Percentiles rank a stretch among this genome's conserved stretches.
Conservation (phyloP, 345 rosid genomes). For the Cardamine occulta region DNA sequence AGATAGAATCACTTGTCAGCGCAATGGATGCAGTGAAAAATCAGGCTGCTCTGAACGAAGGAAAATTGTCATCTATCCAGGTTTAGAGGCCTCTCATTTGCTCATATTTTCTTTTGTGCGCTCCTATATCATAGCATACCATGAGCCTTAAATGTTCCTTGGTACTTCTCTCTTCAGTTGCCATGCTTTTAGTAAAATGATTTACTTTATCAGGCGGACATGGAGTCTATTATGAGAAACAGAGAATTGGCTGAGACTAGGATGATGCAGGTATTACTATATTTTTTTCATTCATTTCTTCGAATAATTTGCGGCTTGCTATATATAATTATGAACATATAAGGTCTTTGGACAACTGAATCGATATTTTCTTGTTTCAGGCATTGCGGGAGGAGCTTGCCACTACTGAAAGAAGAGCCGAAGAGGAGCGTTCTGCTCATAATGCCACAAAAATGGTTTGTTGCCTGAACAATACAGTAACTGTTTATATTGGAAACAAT, state of each 20-base stretch:
- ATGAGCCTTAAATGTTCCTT: background rate
- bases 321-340: slow-evolving; percentile 10
- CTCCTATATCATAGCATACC: slow-evolving; percentile 11
- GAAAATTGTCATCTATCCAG: slow-evolving; percentile 91
- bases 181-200: slow-evolving; percentile 18
- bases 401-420: slow-evolving; percentile 89
- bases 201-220: slow-evolving; percentile 65
- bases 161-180: slow-evolving; percentile 16
- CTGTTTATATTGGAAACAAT: slow-evolving; percentile 1
- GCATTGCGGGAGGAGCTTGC: slow-evolving; percentile 97
- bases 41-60: slow-evolving; percentile 84
- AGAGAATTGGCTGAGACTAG: slow-evolving; percentile 97
- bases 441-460: slow-evolving; percentile 92
- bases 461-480: slow-evolving; percentile 17
- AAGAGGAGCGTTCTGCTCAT: slow-evolving; percentile 93
- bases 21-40: slow-evolving; percentile 81
- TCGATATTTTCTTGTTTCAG: slow-evolving; percentile 47
- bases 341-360: slow-evolving; percentile 32
- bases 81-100: slow-evolving; percentile 47
- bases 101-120: slow-evolving; percentile 2
- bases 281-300: slow-evolving; percentile 11
- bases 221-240: slow-evolving; percentile 96
- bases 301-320: background rate
- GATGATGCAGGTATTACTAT: slow-evolving; percentile 90
- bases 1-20: slow-evolving; percentile 79